These are phyloP conservation scores for Mucor saturninus DNA, from an alignment of 371 early-diverging fungal species.

Conservation along the genomic window DNA sequence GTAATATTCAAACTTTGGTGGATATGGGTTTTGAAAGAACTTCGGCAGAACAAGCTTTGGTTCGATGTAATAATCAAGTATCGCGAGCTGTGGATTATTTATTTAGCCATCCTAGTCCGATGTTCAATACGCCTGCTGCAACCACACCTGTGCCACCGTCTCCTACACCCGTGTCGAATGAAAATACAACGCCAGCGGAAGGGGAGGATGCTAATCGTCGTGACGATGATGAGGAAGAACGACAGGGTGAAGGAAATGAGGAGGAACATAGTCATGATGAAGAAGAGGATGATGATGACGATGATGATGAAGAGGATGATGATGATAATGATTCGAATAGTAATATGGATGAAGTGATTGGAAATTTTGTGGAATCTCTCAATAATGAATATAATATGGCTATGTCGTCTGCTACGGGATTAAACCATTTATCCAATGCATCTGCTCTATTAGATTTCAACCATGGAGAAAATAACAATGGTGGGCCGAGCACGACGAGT, in stretches of 20 bases:
- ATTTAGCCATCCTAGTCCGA: conserved; percentile 75
- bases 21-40: conserved; percentile 92
- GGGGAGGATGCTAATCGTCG: conserved; percentile 2
- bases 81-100: conserved; percentile 90
- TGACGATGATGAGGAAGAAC: conserved; percentile 16
- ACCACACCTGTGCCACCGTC: conserved; percentile 14
- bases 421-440: conserved; percentile 3
- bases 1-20: conserved; percentile 72
- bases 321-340: conserved; percentile 24
- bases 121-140: conserved; percentile 21
- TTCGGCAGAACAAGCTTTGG: conserved; percentile 82
- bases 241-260: conserved; percentile 12
- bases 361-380: conserved; percentile 17
- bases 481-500: neutral
- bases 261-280: conserved; percentile 28
- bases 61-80: conserved; percentile 80
- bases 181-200: neutral
- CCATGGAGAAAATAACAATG: neutral
- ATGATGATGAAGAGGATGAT: conserved; percentile 24
- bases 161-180: neutral
- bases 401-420: conserved; percentile 3
- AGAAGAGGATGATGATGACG: conserved; percentile 27
- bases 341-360: conserved; percentile 31
- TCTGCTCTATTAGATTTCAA: neutral
- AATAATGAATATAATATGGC: conserved; percentile 15